Base-by-base conservation (phyloP, 2,329 filamentous ascomycete genomes). In the Sclerotinia trifoliorum region DNA sequence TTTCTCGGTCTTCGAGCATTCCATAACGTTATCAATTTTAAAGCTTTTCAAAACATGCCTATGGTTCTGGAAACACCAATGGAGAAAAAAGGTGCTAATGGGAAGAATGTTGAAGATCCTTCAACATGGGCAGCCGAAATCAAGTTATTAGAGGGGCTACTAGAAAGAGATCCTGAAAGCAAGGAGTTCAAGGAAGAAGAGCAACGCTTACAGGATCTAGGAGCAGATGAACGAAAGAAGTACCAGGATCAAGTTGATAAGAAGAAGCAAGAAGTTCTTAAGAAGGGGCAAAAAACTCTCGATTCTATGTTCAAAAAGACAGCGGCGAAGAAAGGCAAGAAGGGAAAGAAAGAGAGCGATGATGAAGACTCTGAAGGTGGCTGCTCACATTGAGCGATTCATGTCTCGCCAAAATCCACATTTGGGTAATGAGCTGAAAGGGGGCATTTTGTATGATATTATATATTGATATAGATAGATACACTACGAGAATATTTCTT, bases 51-150 rank as follows among this genome's bases (percentile, higher is more conserved):
- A 73, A 87, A 87, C 35, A 80, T 97, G 75, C 95, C 95, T 5
- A 93, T 99, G 87, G 89, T 99, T 2, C 85, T 99, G 10, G 95
- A 99, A 82, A 99, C 95, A n/a, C 95, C 95, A 7, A 94, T 95
- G 71, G 92, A 96, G 70, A 84, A 84, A 49, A 86, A 87, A 57
- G 88, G 86, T 24, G 80, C 83, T 60, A 83, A 89, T 71, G 90
- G 90, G 55, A 89, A 89, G 78, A 83, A 84, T 39, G 79, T 88
- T 49, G 91, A 96, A 76, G 93, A 97, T 78, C 92, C 89, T 78
- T 83, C 86, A 65, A 85, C 97, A 21, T 98, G 94, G 94, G 93
- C 94, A 0, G 85, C 89, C 57, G 95, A 99, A 81, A 98, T 99
- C 80, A 97, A 97, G 81, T 82, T 98, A 71, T 84, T 99, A 6